A percentile compares a stretch with the other conserved stretches of the same genome.
Evolutionary conservation across 2,329 filamentous ascomycete species (phyloP).

Genomic region (Clarireedia monteithiana): DNA sequence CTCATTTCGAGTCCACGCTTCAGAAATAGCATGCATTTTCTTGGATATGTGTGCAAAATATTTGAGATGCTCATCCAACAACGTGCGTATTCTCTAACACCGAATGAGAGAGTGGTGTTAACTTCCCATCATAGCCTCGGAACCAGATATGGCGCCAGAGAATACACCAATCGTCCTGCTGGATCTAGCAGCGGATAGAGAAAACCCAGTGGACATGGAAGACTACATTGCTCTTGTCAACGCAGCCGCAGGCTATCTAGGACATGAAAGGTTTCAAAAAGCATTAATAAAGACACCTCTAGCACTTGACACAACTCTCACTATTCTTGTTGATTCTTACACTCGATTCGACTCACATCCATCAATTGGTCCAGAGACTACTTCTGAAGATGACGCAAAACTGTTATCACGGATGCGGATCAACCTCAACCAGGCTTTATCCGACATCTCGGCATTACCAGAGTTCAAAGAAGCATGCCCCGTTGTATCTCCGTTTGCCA

Average conservation of each 20-base stretch:
- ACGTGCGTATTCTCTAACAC: constrained; percentile 29
- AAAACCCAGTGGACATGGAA: constrained; percentile 40
- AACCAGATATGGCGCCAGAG: constrained; percentile 25
- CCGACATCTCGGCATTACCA: constrained; percentile 43
- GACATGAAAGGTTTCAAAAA: constrained; percentile 43
- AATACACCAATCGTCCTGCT: constrained; percentile 46
- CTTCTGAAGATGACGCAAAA: constrained; percentile 37
- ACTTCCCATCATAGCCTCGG: constrained; percentile 19
- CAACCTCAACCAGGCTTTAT: constrained; percentile 43
- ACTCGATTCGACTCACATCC: constrained; percentile 33
- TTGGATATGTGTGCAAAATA: constrained; percentile 49
- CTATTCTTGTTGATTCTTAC: constrained; percentile 41
- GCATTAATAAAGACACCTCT: constrained; percentile 33
- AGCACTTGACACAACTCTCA: constrained; percentile 36
- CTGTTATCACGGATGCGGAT: constrained; percentile 42
- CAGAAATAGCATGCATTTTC: constrained; percentile 34
- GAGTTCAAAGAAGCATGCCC: constrained; percentile 37
- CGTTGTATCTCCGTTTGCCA: constrained; percentile 35
- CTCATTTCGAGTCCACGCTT: constrained; percentile 41
- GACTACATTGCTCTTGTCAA: constrained; percentile 46
- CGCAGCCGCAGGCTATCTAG: constrained; percentile 48
- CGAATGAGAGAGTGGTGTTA: neutral
- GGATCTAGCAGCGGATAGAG: constrained; percentile 36
- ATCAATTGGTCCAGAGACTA: constrained; percentile 14
- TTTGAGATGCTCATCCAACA: constrained; percentile 46